phyloP scores from a whole-genome alignment of 305 asterid genomes.

The Fraxinus velutina region DNA sequence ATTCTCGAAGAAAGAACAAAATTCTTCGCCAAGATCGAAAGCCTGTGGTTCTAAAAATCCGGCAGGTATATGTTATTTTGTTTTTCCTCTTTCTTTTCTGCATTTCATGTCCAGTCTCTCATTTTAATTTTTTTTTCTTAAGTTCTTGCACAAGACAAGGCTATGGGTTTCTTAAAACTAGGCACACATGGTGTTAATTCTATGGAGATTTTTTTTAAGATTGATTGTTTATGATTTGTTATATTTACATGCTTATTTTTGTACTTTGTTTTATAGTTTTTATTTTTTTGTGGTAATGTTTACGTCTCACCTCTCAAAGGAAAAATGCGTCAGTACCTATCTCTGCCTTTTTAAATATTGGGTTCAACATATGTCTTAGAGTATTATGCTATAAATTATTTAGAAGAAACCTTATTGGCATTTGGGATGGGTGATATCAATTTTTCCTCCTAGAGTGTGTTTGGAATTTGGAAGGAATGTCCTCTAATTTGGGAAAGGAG shows the following conservation, averaged over 20 bases:
- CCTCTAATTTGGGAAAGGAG: not conserved
- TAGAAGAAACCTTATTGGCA: not conserved
- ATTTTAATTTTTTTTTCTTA: not conserved
- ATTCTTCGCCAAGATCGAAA: not conserved
- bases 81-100: not conserved
- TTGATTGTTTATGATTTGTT: not conserved
- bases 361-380: not conserved
- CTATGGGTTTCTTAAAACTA: not conserved
- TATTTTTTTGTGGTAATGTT: not conserved
- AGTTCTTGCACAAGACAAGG: not conserved
- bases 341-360: not conserved
- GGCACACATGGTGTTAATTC: not conserved
- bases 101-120: not conserved
- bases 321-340: not conserved
- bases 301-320: not conserved
- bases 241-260: not conserved
- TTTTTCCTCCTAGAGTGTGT: not conserved
- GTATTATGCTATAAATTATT: not conserved
- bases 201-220: not conserved
- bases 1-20: not conserved
- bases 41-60: not conserved
- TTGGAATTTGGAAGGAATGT: not conserved
- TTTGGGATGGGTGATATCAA: not conserved
- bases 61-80: not conserved
- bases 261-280: not conserved